phyloP scores from a whole-genome alignment of 2,329 filamentous ascomycete genomes.

The Arthrobotrys entomopaga region DNA sequence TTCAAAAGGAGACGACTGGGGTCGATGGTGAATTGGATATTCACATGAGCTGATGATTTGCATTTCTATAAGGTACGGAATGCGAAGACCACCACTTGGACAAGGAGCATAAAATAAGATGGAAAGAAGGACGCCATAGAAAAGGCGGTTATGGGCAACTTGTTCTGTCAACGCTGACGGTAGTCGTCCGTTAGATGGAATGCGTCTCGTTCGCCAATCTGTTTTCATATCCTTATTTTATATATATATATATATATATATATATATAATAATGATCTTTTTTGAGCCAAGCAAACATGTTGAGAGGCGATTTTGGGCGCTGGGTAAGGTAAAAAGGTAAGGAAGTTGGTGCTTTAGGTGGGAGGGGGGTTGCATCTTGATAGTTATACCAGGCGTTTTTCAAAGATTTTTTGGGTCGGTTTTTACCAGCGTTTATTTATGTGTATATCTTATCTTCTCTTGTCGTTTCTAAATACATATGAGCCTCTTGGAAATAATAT shows the following conservation, averaged over 20 bases:
- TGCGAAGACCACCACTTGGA: conserved; percentile 2
- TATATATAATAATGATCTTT: conserved; percentile 2
- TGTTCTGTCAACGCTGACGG: no score
- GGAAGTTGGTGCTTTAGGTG: no score
- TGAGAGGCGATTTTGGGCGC: no score
- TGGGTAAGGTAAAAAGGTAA: no score
- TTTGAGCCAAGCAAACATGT: background rate
- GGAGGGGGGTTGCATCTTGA: background rate
- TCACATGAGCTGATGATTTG: conserved; percentile 11
- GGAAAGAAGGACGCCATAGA: conserved; percentile 24
- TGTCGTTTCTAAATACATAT: no score
- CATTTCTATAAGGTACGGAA: conserved; percentile 51
- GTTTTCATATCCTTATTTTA: conserved; percentile 19
- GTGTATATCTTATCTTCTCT: no score
- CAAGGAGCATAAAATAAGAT: conserved; percentile 8
- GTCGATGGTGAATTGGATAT: background rate
- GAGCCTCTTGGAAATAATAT: no score
- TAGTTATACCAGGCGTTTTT: background rate
- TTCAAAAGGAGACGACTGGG: background rate
- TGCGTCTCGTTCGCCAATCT: conserved; percentile 25
- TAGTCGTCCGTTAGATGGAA: conserved; percentile 35
- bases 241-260: no score
- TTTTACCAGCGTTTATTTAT: no score
- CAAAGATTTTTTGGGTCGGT: no score
- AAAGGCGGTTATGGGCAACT: no score